phyloP scores from a whole-genome alignment of 1,139 yeast species.

The Lodderomyces orthopsilosis region DNA sequence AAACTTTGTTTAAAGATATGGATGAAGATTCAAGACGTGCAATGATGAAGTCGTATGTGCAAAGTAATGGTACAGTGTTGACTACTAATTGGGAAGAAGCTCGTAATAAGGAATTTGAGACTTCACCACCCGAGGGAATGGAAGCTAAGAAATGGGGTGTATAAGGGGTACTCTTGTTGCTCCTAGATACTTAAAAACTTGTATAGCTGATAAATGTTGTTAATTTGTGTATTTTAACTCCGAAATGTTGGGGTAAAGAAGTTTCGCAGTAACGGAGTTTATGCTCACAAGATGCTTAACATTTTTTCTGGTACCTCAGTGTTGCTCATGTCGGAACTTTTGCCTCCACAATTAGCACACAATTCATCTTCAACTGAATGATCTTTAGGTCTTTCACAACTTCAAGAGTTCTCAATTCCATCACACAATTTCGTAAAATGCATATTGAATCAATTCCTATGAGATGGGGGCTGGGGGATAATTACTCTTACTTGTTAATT shows the following conservation, averaged over 20 bases:
- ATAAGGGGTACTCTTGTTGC: too few relatives aligned
- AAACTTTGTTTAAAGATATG: slow-evolving; percentile 69
- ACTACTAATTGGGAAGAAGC: slow-evolving; percentile 97
- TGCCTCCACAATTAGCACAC: neutral
- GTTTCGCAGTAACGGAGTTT: neutral
- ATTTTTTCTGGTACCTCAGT: too few relatives aligned
- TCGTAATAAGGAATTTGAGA: slow-evolving; percentile 59
- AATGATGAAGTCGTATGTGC: slow-evolving; percentile 95
- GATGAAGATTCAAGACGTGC: slow-evolving; percentile 90
- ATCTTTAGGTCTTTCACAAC: slow-evolving; percentile 5
- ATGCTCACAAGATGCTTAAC: slow-evolving; percentile 1
- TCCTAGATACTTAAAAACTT: too few relatives aligned
- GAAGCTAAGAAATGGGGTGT: slow-evolving; percentile 42
- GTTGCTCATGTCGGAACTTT: neutral
- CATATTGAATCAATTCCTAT: slow-evolving; percentile 79
- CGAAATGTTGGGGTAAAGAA: neutral
- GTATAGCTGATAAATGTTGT: too few relatives aligned
- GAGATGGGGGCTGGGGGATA: slow-evolving; percentile 95
- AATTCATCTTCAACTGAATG: slow-evolving; percentile 1
- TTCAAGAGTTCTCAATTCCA: slow-evolving; percentile 4
- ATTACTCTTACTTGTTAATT: slow-evolving; percentile 76
- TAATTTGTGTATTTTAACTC: too few relatives aligned
- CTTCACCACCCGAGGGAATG: slow-evolving; percentile 77
- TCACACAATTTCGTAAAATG: slow-evolving; percentile 51
- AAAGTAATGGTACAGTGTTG: slow-evolving; percentile 89